Evolutionary conservation across 257 asterid genomes (phyloP), one percentile per base, ranked within the genome.

Genomic region (Hygrophila difformis): DNA sequence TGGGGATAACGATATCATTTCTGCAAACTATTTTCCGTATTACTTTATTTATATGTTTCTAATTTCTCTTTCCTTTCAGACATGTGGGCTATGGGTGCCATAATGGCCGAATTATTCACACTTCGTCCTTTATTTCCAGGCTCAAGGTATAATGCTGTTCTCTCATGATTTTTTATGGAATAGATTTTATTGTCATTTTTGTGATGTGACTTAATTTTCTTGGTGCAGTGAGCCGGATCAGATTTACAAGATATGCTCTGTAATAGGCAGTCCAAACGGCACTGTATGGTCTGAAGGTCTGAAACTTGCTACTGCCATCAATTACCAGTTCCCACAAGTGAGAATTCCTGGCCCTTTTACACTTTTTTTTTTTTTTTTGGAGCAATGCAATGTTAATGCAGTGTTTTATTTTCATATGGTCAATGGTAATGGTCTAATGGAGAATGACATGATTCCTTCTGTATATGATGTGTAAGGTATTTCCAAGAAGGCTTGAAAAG

Each of bases 71-170:
- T 33, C 41, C 33, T 12, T 47, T 20, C 72, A 68, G 93, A 82
- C 66, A 78, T 82, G 88, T 82, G 93, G 93, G 93, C 93, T 1
- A 70, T 82, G 85, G 93, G 93, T 36, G 93, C 88, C 33, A 78
- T 82, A 43, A 75, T 82, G 80, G 88, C 93, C 29, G 93, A 82
- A 59, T 51, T 78, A 47, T 65, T 75, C 43, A 65, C 82, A 28
- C 77, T 76, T 26, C 74, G 83, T 44, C 82, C 86, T 49, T 58
- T 80, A 39, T 80, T 80, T 62, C 92, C 92, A 1, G 92, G 92
- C 21, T 57, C 75, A 35, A 76, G 81, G 85, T 76, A 76, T 34
- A 19, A 37, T n/a, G n/a, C 33, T 13, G n/a, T n/a, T n/a, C n/a
- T n/a, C n/a, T n/a, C n/a, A n/a, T n/a, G n/a, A n/a, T n/a, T n/a